Conservation (phyloP, 257 asterid species). For the Eucommia ulmoides region DNA sequence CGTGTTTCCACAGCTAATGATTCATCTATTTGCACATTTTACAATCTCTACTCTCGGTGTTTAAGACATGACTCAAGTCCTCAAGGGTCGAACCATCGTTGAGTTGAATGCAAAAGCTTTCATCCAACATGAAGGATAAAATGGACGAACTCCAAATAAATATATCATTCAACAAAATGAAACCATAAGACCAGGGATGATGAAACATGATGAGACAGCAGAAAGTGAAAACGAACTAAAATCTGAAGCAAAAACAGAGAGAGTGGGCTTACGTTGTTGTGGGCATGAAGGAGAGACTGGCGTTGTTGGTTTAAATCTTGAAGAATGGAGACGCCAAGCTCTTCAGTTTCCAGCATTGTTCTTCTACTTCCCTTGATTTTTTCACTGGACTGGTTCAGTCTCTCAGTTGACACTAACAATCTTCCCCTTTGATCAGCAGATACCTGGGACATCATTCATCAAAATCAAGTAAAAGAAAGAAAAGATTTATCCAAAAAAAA, state of each 20-base stretch:
- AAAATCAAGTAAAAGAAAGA: too few species aligned
- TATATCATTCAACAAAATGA: neutral
- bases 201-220: neutral
- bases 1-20: too few species aligned
- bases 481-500: too few species aligned
- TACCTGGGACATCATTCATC: too few species aligned
- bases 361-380: conserved; percentile 63
- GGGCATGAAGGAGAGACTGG: conserved; percentile 59
- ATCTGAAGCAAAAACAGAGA: too few species aligned
- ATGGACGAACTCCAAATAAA: neutral
- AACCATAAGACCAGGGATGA: neutral
- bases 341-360: conserved; percentile 87
- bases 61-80: too few species aligned
- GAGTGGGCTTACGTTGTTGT: conserved; percentile 39
- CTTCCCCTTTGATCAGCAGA: conserved; percentile 70
- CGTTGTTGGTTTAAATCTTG: conserved; percentile 76
- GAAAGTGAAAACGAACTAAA: neutral
- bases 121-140: too few species aligned
- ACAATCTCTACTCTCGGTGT: too few species aligned
- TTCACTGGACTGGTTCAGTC: conserved; percentile 50
- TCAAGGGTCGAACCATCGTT: too few species aligned
- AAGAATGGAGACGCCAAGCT: conserved; percentile 83
- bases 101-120: neutral
- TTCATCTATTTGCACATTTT: too few species aligned
- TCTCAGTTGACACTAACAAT: conserved; percentile 42